phyloP scores from a whole-genome alignment of 306 rosid genomes.

The Acacia acuminata region DNA sequence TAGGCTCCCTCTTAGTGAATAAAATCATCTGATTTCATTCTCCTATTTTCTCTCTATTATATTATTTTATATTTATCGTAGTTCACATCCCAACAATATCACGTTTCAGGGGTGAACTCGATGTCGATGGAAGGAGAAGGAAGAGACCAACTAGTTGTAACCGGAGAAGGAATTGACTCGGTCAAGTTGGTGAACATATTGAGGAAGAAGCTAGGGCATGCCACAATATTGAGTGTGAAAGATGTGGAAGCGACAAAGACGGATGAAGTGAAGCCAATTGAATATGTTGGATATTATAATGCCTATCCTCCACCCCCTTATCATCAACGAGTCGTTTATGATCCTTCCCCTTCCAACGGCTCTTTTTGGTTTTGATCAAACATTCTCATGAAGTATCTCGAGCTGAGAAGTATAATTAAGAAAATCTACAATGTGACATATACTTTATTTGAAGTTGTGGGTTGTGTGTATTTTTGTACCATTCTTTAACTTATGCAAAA shows the following conservation, averaged over 20 bases:
- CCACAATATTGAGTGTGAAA: background rate
- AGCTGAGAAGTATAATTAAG: background rate
- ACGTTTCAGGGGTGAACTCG: conserved; percentile 28
- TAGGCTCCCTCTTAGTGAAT: too few relatives aligned
- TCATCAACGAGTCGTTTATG: background rate
- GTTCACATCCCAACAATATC: background rate
- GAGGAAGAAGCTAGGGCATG: conserved; percentile 10
- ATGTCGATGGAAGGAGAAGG: conserved; percentile 30
- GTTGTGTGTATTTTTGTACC: background rate
- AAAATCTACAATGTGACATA: too few relatives aligned
- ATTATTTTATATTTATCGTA: too few relatives aligned
- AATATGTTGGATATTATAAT: background rate
- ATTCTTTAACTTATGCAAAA: background rate
- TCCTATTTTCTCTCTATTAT: too few relatives aligned
- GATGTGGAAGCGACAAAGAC: background rate
- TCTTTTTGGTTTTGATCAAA: background rate
- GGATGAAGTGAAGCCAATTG: background rate
- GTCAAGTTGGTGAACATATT: background rate
- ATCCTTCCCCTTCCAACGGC: background rate
- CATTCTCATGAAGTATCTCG: background rate
- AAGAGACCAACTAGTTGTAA: conserved; percentile 28
- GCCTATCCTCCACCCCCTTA: background rate
- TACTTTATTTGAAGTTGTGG: too few relatives aligned
- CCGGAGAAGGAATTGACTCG: conserved; percentile 17
- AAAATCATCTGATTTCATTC: too few relatives aligned